Conservation (phyloP, 2,329 filamentous ascomycete species). For the Paecilomyces sp. region DNA sequence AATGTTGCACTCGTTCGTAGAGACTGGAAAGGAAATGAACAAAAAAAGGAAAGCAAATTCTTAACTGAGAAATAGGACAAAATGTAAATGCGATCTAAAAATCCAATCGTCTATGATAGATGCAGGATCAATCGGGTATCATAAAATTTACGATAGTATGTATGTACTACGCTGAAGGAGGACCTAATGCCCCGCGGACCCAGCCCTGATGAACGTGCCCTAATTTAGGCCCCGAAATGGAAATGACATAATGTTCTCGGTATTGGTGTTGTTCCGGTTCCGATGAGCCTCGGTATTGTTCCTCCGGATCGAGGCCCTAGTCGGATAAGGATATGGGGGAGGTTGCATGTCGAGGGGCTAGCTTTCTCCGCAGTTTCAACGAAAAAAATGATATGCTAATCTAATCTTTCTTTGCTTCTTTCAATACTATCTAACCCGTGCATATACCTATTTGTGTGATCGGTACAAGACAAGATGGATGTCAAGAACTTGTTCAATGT, state of each 20-base stretch:
- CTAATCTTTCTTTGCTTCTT: neutral
- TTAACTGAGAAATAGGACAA: conserved; percentile 2
- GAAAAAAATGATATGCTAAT: neutral
- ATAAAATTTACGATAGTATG: neutral
- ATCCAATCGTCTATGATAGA: neutral
- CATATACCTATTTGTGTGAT: neutral
- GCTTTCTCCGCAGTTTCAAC: neutral
- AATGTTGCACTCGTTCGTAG: too few species aligned
- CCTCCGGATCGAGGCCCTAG: conserved; percentile 6
- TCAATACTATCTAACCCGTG: neutral
- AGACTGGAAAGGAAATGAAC: too few species aligned
- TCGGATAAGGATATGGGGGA: conserved; percentile 9
- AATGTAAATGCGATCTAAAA: conserved; percentile 2
- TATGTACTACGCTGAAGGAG: too few species aligned
- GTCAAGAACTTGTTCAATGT: conserved; percentile 50
- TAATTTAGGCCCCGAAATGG: conserved; percentile 14
- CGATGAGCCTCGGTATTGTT: conserved; percentile 20
- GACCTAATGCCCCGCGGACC: conserved; percentile 20
- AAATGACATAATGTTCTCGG: conserved; percentile 8
- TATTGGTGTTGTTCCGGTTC: conserved; percentile 6
- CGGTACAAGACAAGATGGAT: conserved; percentile 40
- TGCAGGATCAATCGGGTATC: neutral
- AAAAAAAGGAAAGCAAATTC: too few species aligned
- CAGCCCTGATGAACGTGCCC: conserved; percentile 21
- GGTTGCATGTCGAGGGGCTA: neutral